Evolutionary conservation across 2,329 filamentous ascomycete species (phyloP).

Genomic region (Chrysosporium queenslandicum): DNA sequence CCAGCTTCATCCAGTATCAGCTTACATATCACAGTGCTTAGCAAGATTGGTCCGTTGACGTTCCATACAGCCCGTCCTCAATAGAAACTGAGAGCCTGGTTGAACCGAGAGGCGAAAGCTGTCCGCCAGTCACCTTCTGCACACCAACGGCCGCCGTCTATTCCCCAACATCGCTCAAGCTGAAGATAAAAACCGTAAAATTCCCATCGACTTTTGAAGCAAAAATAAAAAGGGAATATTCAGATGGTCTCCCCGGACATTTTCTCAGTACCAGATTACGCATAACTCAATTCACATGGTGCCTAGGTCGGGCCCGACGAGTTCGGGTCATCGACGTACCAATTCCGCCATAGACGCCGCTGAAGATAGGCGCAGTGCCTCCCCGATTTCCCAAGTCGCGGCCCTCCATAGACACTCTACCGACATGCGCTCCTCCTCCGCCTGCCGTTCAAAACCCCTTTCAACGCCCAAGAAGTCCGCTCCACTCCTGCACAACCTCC

Average conservation of each 20-base stretch:
- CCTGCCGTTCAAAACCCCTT: constrained; percentile 29
- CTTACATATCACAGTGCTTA: background rate
- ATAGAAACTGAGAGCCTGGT: background rate
- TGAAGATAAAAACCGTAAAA: background rate
- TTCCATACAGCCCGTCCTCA: background rate
- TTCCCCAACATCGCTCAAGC: constrained; percentile 1
- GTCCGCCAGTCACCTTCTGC: background rate
- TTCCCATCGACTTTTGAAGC: background rate
- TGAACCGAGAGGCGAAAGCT: constrained; percentile 9
- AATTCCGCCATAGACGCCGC: constrained; percentile 10
- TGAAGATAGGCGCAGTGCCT: background rate
- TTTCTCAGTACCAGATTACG: background rate
- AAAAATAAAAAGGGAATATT: background rate
- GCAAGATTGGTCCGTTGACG: background rate
- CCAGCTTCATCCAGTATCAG: background rate
- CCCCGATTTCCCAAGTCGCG: background rate
- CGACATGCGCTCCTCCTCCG: constrained; percentile 11
- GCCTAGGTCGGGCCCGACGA: constrained; percentile 15
- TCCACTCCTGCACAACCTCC: constrained; percentile 43
- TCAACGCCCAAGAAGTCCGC: constrained; percentile 43
- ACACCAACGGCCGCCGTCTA: background rate
- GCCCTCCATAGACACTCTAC: constrained; percentile 8
- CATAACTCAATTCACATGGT: constrained; percentile 9
- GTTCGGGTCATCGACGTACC: constrained; percentile 23
- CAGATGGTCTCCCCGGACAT: background rate